Conservation (phyloP, 1,284 basidiomycete species). For the Laetiporus sulphureus region DNA sequence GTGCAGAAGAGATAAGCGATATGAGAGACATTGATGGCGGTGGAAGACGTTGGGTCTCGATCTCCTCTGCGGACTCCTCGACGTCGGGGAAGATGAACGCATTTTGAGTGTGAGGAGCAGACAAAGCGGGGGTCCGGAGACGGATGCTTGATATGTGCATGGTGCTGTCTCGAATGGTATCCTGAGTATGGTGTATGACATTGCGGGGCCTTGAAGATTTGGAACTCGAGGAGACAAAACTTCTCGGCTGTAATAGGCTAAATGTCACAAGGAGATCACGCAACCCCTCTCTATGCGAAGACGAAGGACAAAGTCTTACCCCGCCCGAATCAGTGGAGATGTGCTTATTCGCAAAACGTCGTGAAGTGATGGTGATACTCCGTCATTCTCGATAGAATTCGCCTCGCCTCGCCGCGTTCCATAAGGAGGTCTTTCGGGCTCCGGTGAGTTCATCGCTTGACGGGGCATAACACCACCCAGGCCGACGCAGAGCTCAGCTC, state of each 20-base stretch:
- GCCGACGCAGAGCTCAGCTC: too few relatives aligned
- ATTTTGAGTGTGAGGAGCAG: conserved; percentile 17
- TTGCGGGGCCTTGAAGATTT: conserved; percentile 21
- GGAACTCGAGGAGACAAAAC: conserved; percentile 27
- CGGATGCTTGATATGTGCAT: conserved; percentile 56
- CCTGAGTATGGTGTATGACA: conserved; percentile 40
- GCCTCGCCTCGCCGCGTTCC: too few relatives aligned
- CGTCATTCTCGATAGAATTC: conserved; percentile 10
- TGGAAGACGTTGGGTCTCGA: conserved; percentile 7
- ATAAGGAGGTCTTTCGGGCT: too few relatives aligned
- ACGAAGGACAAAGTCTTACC: conserved; percentile 3
- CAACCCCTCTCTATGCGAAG: neutral
- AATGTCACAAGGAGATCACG: conserved; percentile 5
- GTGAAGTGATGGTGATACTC: conserved; percentile 10
- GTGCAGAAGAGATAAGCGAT: conserved; percentile 19
- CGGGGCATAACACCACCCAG: too few relatives aligned
- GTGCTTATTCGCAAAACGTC: conserved; percentile 8
- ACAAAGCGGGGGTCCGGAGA: conserved; percentile 23
- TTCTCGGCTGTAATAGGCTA: conserved; percentile 29
- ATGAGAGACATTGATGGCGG: conserved; percentile 23
- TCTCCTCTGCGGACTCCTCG: conserved; percentile 9
- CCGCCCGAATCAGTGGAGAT: conserved; percentile 8
- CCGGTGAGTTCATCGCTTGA: too few relatives aligned
- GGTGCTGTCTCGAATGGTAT: conserved; percentile 58
- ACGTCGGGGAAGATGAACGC: conserved; percentile 34